Evolutionary conservation across 2,329 filamentous ascomycete species (phyloP).

Genomic region (Fusarium phyllophilum): DNA sequence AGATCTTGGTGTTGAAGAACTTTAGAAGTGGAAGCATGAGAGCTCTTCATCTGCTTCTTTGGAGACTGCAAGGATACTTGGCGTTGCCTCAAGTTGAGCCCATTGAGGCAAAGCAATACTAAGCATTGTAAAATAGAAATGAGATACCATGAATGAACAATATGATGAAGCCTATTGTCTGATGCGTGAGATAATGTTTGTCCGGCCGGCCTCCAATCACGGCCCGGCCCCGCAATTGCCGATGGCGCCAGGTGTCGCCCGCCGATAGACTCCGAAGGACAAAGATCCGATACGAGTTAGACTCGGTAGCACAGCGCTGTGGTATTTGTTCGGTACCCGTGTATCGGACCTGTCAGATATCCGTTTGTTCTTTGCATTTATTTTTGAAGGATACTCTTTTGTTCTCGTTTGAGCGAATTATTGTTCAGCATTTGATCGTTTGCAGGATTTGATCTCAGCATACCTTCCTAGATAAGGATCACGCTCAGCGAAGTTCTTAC

Average conservation of each 20-base stretch:
- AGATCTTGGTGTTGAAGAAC: conserved; percentile 55
- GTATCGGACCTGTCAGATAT: not conserved
- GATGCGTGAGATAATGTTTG: not conserved
- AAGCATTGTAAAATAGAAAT: not conserved
- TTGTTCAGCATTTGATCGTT: conserved; percentile 9
- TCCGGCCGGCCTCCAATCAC: conserved; percentile 7
- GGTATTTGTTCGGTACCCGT: not conserved
- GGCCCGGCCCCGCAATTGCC: conserved; percentile 15
- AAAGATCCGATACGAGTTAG: not conserved
- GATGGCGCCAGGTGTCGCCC: conserved; percentile 12
- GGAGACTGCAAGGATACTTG: conserved; percentile 69
- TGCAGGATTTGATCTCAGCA: not conserved
- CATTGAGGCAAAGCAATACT: not conserved
- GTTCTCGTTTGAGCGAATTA: conserved; percentile 31
- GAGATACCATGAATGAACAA: not conserved
- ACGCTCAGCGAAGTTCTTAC: not conserved
- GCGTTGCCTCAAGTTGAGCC: conserved; percentile 17
- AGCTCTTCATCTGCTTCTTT: conserved; percentile 61
- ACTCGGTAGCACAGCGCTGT: not conserved
- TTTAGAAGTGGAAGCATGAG: conserved; percentile 53
- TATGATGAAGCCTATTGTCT: not conserved
- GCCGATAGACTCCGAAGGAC: conserved; percentile 9
- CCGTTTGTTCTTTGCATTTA: not conserved
- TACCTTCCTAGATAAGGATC: not conserved
- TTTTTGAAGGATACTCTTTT: not conserved